phyloP scores from a whole-genome alignment of 306 rosid species.

The Citrullus colocynthis region DNA sequence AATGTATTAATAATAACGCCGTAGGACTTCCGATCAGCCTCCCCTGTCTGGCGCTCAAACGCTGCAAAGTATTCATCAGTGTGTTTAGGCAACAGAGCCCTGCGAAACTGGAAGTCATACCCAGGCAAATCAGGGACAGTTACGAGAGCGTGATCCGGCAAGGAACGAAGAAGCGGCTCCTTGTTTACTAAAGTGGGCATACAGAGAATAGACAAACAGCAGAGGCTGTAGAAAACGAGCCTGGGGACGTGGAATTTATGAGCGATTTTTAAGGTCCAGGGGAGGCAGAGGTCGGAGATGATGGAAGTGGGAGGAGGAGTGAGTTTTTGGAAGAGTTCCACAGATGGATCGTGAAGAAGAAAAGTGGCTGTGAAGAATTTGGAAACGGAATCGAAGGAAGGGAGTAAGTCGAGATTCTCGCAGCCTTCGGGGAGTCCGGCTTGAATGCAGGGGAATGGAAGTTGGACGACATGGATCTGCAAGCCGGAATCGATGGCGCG shows the following conservation, averaged over 20 bases:
- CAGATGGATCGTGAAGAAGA: constrained; percentile 23
- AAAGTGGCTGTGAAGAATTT: neutral
- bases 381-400: neutral
- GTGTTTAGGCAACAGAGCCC: neutral
- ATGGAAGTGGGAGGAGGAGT: constrained; percentile 42
- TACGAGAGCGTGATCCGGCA: constrained; percentile 3
- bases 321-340: constrained; percentile 16
- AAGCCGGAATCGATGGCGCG: neutral
- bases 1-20: constrained; percentile 15
- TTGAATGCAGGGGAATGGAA: neutral
- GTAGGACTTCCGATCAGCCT: constrained; percentile 1
- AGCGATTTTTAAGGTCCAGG: constrained; percentile 20
- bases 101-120: neutral
- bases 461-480: neutral
- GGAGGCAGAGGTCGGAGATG: constrained; percentile 32
- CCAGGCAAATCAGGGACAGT: constrained; percentile 1
- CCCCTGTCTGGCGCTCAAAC: neutral
- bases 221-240: neutral
- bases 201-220: neutral
- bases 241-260: neutral
- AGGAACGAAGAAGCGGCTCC: neutral
- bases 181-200: neutral
- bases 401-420: neutral
- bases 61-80: neutral
- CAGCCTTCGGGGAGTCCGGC: neutral